phyloP scores from a whole-genome alignment of 2,329 filamentous ascomycete genomes.

The Microsporum canis region DNA sequence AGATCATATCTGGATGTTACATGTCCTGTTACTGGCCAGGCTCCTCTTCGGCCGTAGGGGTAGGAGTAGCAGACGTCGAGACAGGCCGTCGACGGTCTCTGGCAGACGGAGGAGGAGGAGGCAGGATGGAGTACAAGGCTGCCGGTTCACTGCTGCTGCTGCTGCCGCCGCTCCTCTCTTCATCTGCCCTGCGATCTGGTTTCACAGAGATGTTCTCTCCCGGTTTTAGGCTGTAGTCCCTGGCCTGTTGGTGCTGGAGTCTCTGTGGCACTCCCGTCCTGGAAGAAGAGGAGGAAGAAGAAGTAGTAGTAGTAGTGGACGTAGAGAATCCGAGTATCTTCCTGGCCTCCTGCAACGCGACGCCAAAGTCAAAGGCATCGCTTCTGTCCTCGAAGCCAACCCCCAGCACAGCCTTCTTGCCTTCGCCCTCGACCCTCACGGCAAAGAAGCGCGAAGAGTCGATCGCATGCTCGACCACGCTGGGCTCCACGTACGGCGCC shows the following conservation, averaged over 20 bases:
- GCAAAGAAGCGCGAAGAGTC: constrained; percentile 81
- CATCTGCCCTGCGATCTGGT: constrained; percentile 29
- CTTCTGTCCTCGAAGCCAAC: constrained; percentile 79
- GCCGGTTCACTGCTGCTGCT: constrained; percentile 16
- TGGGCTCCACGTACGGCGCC: constrained; percentile 58
- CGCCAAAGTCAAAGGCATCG: constrained; percentile 76
- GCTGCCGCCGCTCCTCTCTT: constrained; percentile 31
- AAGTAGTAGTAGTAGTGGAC: background rate
- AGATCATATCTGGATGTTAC: background rate
- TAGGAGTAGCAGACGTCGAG: too few relatives aligned
- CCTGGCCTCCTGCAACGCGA: constrained; percentile 66
- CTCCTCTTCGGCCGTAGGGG: constrained; percentile 47
- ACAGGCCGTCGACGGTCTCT: background rate
- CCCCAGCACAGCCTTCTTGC: constrained; percentile 67
- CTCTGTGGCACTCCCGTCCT: background rate
- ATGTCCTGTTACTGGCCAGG: constrained; percentile 67
- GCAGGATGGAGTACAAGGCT: constrained; percentile 57
- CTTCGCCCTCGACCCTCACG: constrained; percentile 63
- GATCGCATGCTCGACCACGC: constrained; percentile 62
- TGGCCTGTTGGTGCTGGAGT: constrained; percentile 20
- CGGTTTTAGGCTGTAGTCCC: constrained; percentile 76
- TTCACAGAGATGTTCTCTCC: constrained; percentile 82
- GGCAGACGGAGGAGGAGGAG: constrained; percentile 11
- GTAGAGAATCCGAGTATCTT: constrained; percentile 52
- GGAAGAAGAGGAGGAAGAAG: background rate